A percentile compares a stretch with the other conserved stretches of the same genome.
phyloP scores from a whole-genome alignment of 306 rosid genomes.

The Vigna nakashimae region DNA sequence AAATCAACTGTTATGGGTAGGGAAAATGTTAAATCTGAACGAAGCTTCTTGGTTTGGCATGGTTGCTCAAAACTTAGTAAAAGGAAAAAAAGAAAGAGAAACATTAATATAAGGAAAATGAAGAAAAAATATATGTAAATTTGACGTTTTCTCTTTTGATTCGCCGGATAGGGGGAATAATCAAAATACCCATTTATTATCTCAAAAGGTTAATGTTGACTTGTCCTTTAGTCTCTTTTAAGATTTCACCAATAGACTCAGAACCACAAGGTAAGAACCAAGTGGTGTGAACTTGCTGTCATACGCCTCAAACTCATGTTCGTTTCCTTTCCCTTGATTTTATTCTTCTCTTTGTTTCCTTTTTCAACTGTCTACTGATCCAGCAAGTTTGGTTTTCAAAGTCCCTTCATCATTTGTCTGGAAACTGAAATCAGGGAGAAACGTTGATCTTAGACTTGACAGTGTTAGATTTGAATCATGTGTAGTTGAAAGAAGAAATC shows the following conservation, averaged over 20 bases:
- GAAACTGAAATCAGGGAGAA: not conserved
- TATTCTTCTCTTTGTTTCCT: not conserved
- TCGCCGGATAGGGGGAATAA: slow-evolving; percentile 35
- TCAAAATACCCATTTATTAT: slow-evolving; percentile 26
- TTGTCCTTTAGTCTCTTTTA: not conserved
- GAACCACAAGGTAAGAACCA: not conserved
- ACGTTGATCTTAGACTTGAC: not conserved
- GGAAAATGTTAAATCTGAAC: not conserved
- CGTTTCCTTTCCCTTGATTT: slow-evolving; percentile 1
- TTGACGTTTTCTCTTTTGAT: not conserved
- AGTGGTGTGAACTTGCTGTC: not conserved
- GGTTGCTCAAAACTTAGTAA: not conserved
- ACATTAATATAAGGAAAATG: not conserved
- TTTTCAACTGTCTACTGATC: slow-evolving; percentile 1
- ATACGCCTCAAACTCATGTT: not conserved
- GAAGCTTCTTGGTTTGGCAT: not conserved
- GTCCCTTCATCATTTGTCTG: not conserved
- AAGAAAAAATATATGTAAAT: not conserved
- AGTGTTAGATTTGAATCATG: slow-evolving; percentile 14
- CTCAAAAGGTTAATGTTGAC: slow-evolving; percentile 9
- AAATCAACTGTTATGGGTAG: not conserved
- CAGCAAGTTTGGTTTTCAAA: slow-evolving; percentile 33
- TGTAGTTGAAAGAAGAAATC: not conserved
- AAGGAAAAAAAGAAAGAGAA: not conserved
- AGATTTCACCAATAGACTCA: not conserved